Evolutionary conservation across 495 filamentous ascomycete genomes (phyloP).

Genomic region (Lentithecium fluviatile): DNA sequence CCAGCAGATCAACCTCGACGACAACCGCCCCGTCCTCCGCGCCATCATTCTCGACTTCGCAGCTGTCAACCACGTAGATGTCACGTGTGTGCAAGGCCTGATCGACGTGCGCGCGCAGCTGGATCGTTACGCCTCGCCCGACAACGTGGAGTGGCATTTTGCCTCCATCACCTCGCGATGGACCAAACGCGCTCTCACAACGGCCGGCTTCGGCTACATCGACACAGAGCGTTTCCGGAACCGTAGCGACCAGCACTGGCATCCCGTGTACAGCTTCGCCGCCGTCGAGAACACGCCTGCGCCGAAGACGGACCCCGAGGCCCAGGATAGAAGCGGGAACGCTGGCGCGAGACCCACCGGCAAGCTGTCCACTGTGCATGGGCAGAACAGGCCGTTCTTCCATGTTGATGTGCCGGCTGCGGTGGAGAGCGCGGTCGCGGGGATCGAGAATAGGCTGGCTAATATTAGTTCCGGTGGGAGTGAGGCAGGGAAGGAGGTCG

Average conservation of each 20-base stretch:
- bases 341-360: slow-evolving; percentile 11
- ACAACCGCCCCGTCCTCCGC: slow-evolving; percentile 69
- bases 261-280: slow-evolving; percentile 90
- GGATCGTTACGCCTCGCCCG: slow-evolving; percentile 79
- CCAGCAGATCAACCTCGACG: slow-evolving; percentile 48
- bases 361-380: slow-evolving; percentile 68
- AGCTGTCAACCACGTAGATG: slow-evolving; percentile 93
- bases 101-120: slow-evolving; percentile 98
- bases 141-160: slow-evolving; percentile 92
- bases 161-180: slow-evolving; percentile 93
- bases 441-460: slow-evolving; percentile 52
- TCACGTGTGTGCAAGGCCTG: slow-evolving; percentile 89
- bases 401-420: slow-evolving; percentile 92
- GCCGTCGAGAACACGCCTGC: slow-evolving; percentile 59
- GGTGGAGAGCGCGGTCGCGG: slow-evolving; percentile 81
- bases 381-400: slow-evolving; percentile 86
- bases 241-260: slow-evolving; percentile 58
- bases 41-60: slow-evolving; percentile 94
- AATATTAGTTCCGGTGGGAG: background rate
- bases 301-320: slow-evolving; percentile 23
- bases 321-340: slow-evolving; percentile 1
- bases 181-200: slow-evolving; percentile 91
- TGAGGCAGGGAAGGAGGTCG: background rate
- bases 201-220: slow-evolving; percentile 90
- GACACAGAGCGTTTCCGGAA: slow-evolving; percentile 50